Evolutionary conservation across 129 eudicot species (phyloP), one percentile per base, ranked within the genome.

Genomic region (Artemisia argyi): DNA sequence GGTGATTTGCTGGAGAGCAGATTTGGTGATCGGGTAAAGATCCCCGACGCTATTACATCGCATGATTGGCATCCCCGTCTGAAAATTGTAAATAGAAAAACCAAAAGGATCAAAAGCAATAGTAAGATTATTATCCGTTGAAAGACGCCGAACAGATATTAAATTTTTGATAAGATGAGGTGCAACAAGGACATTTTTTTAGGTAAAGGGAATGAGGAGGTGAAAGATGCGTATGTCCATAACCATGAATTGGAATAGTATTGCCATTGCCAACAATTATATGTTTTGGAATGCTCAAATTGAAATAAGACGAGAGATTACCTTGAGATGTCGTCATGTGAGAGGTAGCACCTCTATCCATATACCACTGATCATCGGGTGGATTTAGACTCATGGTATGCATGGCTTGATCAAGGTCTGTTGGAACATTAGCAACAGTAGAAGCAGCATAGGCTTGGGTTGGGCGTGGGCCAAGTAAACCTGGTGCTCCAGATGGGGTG

Each of bases 91-190:
- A 1, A 66, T 18, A 66, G 28, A 48, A 20, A 66, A 66, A 48
- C 72, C 58, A 66, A 46, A 48, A 3, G 58, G 57, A 17, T 66
- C 72, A 66, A 66, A 66, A 46, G 54, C 24, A 16, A 66, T 47
- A 49, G 58, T 46, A 48, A 66, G 58, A 7, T 8, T 47, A 66
- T 66, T 48, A 47, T 48, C 57, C 12, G 15, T 47, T 3, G 72
- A 26, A 35, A 66, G 49, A 1, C 30, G 26, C 6, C 58, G 58
- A 5, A 66, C 42, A 4, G 57, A 66, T 3, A 66, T 42, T 2
- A 64, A 11, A 18, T 64, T 65, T 46, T 65, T 65, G 5, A 65
- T 17, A 2, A 42, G 15, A 5, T 65, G 42, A 15, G 69, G 69
- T 2, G 69, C 11, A 44, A 13, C 13, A 3, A 65, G 52, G 26